A percentile compares a stretch with the other conserved stretches of the same genome.
phyloP scores from a whole-genome alignment of 257 asterid genomes.

The Lithospermum erythrorhizon region DNA sequence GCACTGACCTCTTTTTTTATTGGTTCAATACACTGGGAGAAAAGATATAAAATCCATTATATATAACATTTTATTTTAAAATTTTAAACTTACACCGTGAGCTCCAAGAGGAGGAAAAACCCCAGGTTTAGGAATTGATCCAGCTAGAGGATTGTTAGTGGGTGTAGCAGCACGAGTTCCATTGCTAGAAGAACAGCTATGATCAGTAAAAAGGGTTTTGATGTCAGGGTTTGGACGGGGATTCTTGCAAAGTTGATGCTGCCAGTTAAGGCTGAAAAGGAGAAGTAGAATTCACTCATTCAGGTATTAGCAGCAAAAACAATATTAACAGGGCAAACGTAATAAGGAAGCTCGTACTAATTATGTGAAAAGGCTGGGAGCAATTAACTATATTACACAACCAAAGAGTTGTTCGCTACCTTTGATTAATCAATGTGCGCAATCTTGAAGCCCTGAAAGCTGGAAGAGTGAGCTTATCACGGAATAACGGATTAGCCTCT shows the following conservation, averaged over 20 bases:
- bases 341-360: too few species aligned
- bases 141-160: slow-evolving; percentile 45
- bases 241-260: slow-evolving; percentile 95
- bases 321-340: too few species aligned
- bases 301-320: background rate
- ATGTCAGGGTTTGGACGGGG: slow-evolving; percentile 95
- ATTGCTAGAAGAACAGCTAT: slow-evolving; percentile 67
- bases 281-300: background rate
- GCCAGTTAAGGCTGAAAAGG: slow-evolving; percentile 79
- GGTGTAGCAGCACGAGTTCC: slow-evolving; percentile 73
- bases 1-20: too few species aligned
- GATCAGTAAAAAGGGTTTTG: slow-evolving; percentile 83
- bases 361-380: too few species aligned
- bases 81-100: slow-evolving; percentile 50
- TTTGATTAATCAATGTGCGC: slow-evolving; percentile 87
- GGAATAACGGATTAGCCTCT: slow-evolving; percentile 88
- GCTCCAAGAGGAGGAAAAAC: slow-evolving; percentile 68
- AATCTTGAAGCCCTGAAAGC: slow-evolving; percentile 77
- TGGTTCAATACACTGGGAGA: too few species aligned
- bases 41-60: slow-evolving; percentile 4
- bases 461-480: slow-evolving; percentile 76
- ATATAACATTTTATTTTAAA: background rate
- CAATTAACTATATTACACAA: background rate
- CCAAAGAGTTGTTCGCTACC: slow-evolving; percentile 29
- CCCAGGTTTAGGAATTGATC: slow-evolving; percentile 52